Evolutionary conservation across 805 yeast species (phyloP), one percentile per base, ranked within the genome.

Genomic region (Dipodascus geniculatus): DNA sequence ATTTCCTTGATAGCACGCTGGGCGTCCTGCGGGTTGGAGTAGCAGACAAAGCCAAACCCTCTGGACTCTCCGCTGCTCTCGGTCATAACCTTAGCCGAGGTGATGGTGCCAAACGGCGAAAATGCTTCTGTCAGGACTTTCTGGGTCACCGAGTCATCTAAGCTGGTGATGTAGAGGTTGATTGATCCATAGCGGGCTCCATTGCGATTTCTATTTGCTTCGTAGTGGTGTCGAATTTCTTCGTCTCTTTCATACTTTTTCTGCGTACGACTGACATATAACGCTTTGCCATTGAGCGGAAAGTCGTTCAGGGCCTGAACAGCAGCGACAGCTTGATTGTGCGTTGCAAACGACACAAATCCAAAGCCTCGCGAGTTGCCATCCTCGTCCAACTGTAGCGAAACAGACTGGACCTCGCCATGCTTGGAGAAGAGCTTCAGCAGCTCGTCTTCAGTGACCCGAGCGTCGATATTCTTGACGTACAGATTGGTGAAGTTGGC

Each of bases 11-110:
- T 79, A 16, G 95, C 91, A 61, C 75, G 72, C 50, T 80, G 77
- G 4, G 95, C 93, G 62, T 81, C 78, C 50, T 78, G 71, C 53
- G 85, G 83, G 57, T 71, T 71, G 61, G 79, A 81, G 64, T 77
- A 87, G 68, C 88, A 85, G 53, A 86, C 87, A 71, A 87, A 87
- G 48, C 93, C 95, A 64, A 83, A 87, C 20, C 93, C 90, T 64
- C 81, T 79, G 22, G 91, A 83, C 55, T 72, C 72, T 31, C 73
- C 74, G n/a, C 58, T 54, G 42, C 71, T 73, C 54, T 71, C 74
- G 2, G 80, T 76, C 69, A 81, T 79, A 23, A 80, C 71, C 53
- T 78, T 77, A 2, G 80, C 78, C 48, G 82, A 76, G 6, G 77
- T 71, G 35, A 81, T 76, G 23, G 67, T 70, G 14, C 86, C 85